These are phyloP conservation scores for Sanghuangporus sanghuang DNA, from an alignment of 1,284 basidiomycete species.

Conservation along the genomic window DNA sequence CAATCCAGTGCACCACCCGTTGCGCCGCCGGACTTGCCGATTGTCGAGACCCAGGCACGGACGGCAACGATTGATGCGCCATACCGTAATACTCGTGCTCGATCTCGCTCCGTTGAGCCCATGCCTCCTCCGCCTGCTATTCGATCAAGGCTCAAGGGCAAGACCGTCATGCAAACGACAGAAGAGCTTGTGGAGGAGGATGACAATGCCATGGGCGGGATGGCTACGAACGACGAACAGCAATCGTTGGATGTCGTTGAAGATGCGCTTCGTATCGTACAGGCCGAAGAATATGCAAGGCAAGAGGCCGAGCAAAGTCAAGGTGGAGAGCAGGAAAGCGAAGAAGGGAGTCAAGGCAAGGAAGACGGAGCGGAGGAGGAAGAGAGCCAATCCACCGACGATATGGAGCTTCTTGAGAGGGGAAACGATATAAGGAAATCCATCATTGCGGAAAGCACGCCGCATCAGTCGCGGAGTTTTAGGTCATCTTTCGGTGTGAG, in stretches of 20 bases:
- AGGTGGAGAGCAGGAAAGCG: neutral
- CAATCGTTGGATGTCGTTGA: constrained; percentile 12
- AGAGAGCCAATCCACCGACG: neutral
- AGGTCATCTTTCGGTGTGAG: neutral
- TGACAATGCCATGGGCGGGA: neutral
- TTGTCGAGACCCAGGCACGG: neutral
- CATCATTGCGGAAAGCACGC: neutral
- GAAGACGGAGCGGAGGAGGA: constrained; percentile 2
- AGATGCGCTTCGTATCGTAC: neutral
- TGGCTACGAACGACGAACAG: constrained; percentile 1
- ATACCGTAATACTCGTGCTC: constrained; percentile 10
- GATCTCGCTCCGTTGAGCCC: constrained; percentile 12
- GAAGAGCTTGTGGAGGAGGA: constrained; percentile 3
- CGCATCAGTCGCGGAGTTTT: neutral
- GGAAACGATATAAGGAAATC: neutral
- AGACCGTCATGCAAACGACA: neutral
- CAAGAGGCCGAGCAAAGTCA: constrained; percentile 4
- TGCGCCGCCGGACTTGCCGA: no score
- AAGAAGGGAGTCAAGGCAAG: neutral
- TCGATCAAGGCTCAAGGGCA: neutral
- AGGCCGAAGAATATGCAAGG: neutral
- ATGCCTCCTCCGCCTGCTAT: neutral
- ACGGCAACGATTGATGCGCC: constrained; percentile 1
- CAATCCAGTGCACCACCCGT: no score
- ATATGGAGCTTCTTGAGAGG: neutral